Evolutionary conservation across 371 early-diverging fungal genomes (phyloP).

Genomic region (Coemansia sp.): DNA sequence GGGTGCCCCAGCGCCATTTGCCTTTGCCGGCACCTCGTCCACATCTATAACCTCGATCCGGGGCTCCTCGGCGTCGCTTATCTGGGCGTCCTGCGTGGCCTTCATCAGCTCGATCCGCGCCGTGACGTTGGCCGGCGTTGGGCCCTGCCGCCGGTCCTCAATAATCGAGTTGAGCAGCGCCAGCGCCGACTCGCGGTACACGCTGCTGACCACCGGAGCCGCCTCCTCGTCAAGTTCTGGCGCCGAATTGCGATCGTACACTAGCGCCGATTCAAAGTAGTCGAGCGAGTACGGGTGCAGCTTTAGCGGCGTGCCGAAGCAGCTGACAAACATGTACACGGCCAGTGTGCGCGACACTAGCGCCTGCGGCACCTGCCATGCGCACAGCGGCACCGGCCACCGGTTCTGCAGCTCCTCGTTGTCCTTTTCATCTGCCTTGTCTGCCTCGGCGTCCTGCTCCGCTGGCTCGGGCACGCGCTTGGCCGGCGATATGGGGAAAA

Average conservation of each 20-base stretch:
- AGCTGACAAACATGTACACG: conserved; percentile 47
- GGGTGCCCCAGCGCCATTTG: no score
- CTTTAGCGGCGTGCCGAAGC: conserved; percentile 34
- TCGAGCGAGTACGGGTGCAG: conserved; percentile 36
- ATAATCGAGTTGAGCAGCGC: conserved; percentile 43
- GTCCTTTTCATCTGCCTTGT: conserved; percentile 10
- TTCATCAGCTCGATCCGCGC: conserved; percentile 28
- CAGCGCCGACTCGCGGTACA: conserved; percentile 30
- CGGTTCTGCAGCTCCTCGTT: conserved; percentile 13
- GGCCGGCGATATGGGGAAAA: conserved; percentile 15
- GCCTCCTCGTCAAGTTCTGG: not conserved
- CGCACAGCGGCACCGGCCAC: conserved; percentile 38
- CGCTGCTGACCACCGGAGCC: conserved; percentile 5
- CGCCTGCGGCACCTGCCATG: conserved; percentile 32
- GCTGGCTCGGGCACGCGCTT: conserved; percentile 4
- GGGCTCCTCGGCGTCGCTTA: conserved; percentile 13
- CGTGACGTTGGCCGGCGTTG: conserved; percentile 7
- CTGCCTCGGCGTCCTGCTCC: not conserved
- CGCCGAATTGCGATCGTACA: not conserved
- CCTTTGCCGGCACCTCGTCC: not conserved
- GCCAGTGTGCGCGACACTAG: conserved; percentile 41
- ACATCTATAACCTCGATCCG: not conserved
- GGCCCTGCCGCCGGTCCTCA: conserved; percentile 16
- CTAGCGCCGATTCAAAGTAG: conserved; percentile 39
- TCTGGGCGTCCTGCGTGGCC: conserved; percentile 10